phyloP scores from a whole-genome alignment of 768 basidiomycete genomes.

The Hericium rajendrae region DNA sequence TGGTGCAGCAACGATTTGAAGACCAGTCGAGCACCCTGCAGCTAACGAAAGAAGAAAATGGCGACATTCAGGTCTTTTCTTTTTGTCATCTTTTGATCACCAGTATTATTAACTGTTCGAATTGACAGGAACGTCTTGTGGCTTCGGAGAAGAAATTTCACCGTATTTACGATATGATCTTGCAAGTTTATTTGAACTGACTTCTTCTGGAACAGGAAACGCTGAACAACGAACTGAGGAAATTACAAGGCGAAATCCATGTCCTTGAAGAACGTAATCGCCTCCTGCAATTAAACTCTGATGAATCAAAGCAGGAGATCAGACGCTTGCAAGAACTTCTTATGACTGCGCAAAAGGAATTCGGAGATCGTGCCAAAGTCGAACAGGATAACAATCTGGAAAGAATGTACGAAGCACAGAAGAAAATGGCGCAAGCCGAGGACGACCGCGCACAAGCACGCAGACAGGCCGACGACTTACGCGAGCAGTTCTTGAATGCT shows the following conservation, averaged over 20 bases:
- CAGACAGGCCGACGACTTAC: slow-evolving; percentile 7
- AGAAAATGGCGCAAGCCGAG: slow-evolving; percentile 10
- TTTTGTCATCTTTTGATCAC: background rate
- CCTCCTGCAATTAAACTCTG: slow-evolving; percentile 18
- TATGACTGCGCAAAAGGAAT: slow-evolving; percentile 4
- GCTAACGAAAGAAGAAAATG: slow-evolving; percentile 43
- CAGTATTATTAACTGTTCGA: background rate
- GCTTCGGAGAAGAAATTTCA: slow-evolving; percentile 25
- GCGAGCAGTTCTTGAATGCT: slow-evolving; percentile 6
- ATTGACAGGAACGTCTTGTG: slow-evolving; percentile 28
- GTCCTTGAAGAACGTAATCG: slow-evolving; percentile 32
- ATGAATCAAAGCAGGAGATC: slow-evolving; percentile 8
- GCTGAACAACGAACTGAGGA: slow-evolving; percentile 25
- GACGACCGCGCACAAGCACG: slow-evolving; percentile 6
- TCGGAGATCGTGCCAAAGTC: slow-evolving; percentile 5
- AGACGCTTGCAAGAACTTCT: slow-evolving; percentile 9
- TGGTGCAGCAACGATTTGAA: slow-evolving; percentile 52
- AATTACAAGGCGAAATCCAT: slow-evolving; percentile 29
- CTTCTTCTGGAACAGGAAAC: slow-evolving; percentile 13
- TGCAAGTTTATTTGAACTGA: slow-evolving; percentile 4
- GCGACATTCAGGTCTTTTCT: slow-evolving; percentile 39
- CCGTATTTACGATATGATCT: slow-evolving; percentile 19
- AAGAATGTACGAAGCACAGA: slow-evolving; percentile 9
- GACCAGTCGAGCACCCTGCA: slow-evolving; percentile 44
- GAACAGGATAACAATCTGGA: slow-evolving; percentile 8